Base-by-base conservation (phyloP, 2,329 filamentous ascomycete genomes). In the Tolypocladium pustulatum region DNA sequence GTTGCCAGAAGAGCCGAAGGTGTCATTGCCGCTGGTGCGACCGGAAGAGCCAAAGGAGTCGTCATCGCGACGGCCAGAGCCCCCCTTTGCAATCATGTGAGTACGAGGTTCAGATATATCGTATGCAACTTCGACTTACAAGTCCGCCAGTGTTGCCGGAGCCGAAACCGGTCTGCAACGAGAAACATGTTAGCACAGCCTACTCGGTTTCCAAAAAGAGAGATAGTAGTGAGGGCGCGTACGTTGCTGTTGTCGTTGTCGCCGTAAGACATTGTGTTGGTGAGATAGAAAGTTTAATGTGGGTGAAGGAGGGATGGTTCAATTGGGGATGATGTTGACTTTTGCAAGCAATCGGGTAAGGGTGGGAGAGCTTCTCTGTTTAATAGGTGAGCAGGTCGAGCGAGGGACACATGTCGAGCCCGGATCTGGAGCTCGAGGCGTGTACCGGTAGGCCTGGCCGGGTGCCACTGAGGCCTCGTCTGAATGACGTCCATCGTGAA, bases 261-360 rank as follows among this genome's bases (percentile, higher is more conserved):
- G 66, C 72, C 70, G 73, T 76, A 78, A 74, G 78, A 80, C 78
- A 80, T 77, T 58, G 74, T 55, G 49, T 30, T 37, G 46, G 17
- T 40, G 51, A 54, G 27, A 12, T 3, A 4, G 22, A 2, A n/a
- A 8, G 30, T n/a, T 30, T 13, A 27, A 27, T 17, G 30, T 34
- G 30, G 30, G 30, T 32, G 30, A 34, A n/a, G 13, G 30, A n/a
- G 15, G 9, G 27, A 34, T 20, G 27, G 20, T 34, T 32, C 27
- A 52, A 34, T 9, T 4, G 4, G 4, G 15, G 25, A 51, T 30
- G 25, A 30, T 15, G 13, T 30, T 51, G 46, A 25, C 15, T 51
- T 51, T 51, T 10, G 17, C 7, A 20, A 53, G 8, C 10, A 22
- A 15, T 9, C 20, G 30, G 13, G 49, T n/a, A 53, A 53, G 30